Conservation (phyloP, 352 stramenopile species). For the Pythium phragmitis region DNA sequence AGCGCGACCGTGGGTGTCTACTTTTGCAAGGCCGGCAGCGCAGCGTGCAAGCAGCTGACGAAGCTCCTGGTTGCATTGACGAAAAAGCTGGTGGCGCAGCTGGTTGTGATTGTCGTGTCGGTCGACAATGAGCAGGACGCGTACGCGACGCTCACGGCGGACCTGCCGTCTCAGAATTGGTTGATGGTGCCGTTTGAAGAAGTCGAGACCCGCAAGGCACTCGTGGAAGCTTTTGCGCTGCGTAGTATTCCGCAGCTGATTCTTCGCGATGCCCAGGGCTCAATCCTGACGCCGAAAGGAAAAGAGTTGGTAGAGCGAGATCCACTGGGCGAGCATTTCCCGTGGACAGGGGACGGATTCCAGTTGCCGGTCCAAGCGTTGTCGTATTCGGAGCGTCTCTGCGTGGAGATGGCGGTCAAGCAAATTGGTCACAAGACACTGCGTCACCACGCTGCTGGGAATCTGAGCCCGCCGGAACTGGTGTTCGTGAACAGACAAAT, state of each 20-base stretch:
- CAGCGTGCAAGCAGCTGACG: slow-evolving; percentile 51
- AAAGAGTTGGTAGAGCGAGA: slow-evolving; percentile 66
- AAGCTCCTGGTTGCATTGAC: slow-evolving; percentile 52
- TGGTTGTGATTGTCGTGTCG: slow-evolving; percentile 77
- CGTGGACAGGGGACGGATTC: slow-evolving; percentile 58
- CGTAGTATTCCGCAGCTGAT: slow-evolving; percentile 60
- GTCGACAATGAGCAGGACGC: slow-evolving; percentile 66
- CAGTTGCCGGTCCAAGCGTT: slow-evolving; percentile 49
- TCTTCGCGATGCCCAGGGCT: slow-evolving; percentile 48
- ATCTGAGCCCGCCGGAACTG: slow-evolving; percentile 41
- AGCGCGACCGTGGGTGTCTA: slow-evolving; percentile 75
- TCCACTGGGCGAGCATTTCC: slow-evolving; percentile 57
- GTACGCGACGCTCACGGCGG: slow-evolving; percentile 48
- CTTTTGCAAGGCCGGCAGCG: slow-evolving; percentile 54
- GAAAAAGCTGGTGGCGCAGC: slow-evolving; percentile 36
- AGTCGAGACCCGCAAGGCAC: slow-evolving; percentile 62
- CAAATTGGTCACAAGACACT: slow-evolving; percentile 79
- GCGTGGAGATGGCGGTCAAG: slow-evolving; percentile 65
- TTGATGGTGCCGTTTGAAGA: slow-evolving; percentile 74
- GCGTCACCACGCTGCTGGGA: slow-evolving; percentile 42
- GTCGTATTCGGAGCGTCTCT: slow-evolving; percentile 56
- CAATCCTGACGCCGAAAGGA: slow-evolving; percentile 69
- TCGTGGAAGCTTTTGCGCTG: slow-evolving; percentile 67
- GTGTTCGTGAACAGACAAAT: slow-evolving; percentile 59
- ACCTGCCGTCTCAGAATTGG: slow-evolving; percentile 62